These are phyloP conservation scores for Epichloe festucae DNA, from an alignment of 2,329 filamentous ascomycete genomes.

Conservation along the genomic window DNA sequence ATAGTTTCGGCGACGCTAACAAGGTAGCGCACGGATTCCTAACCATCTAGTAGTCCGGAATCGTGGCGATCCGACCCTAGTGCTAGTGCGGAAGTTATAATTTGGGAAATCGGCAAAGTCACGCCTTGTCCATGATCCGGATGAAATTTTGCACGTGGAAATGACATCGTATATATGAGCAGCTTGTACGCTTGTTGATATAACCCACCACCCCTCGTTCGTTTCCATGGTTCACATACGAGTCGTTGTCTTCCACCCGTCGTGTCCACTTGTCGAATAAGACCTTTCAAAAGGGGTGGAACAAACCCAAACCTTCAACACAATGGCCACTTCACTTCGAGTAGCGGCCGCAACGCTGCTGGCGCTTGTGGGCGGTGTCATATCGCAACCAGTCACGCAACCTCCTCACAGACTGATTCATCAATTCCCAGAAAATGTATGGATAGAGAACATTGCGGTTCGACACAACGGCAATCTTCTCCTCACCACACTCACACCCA, in stretches of 20 bases:
- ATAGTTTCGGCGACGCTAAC: not conserved
- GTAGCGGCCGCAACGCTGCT: not conserved
- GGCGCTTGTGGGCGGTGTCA: not conserved
- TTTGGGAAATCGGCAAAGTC: too few species aligned
- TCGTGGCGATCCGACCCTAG: not conserved
- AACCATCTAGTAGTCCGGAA: not conserved
- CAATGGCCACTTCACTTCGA: not conserved
- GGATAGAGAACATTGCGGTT: constrained; percentile 6
- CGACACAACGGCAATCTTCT: constrained; percentile 5
- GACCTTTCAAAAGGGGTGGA: too few species aligned
- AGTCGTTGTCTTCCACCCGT: too few species aligned
- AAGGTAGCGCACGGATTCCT: not conserved
- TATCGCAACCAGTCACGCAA: not conserved
- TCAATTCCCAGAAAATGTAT: not conserved
- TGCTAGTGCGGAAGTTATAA: not conserved
- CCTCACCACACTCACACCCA: constrained; percentile 1
- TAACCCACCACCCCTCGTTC: not conserved
- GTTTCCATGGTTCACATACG: too few species aligned
- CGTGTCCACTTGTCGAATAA: too few species aligned
- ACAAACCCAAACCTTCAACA: not conserved
- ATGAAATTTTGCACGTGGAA: not conserved
- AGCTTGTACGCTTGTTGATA: not conserved
- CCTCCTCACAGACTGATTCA: not conserved
- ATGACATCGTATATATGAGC: not conserved
- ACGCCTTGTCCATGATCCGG: not conserved